Evolutionary conservation across 371 early-diverging fungal species (phyloP).

Genomic region (Mortierella sp.): DNA sequence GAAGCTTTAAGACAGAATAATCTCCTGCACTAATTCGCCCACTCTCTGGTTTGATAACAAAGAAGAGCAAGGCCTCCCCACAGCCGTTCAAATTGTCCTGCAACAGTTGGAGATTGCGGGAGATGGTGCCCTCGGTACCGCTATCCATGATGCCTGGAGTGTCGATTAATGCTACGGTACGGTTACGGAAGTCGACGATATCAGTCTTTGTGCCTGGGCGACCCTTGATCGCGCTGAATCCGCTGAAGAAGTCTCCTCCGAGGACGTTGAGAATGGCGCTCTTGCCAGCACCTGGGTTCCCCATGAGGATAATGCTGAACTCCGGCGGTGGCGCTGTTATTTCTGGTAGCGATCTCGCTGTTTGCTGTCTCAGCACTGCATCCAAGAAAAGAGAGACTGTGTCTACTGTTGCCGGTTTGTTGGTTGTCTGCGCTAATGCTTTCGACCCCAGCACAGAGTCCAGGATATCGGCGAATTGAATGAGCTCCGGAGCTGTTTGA

Average conservation of each 20-base stretch:
- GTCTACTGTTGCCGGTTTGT: too few species aligned
- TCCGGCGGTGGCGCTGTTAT: not conserved
- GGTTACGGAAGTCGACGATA: not conserved
- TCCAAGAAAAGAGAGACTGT: too few species aligned
- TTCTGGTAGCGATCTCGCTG: too few species aligned
- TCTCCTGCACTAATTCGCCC: not conserved
- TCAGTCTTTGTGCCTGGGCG: not conserved
- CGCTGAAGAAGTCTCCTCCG: not conserved
- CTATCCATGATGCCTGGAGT: not conserved
- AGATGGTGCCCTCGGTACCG: not conserved
- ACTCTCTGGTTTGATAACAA: not conserved
- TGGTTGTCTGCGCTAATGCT: too few species aligned
- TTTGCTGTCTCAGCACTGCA: too few species aligned
- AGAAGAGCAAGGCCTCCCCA: not conserved
- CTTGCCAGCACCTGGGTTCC: conserved; percentile 11
- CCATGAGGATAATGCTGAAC: not conserved
- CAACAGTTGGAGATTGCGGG: not conserved
- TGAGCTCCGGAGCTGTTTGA: too few species aligned
- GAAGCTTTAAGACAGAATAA: not conserved
- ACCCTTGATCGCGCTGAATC: not conserved
- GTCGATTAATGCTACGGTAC: not conserved
- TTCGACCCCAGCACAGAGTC: too few species aligned
- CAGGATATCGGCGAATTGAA: too few species aligned
- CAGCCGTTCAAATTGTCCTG: not conserved
- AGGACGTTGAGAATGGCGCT: conserved; percentile 12